phyloP scores from a whole-genome alignment of 2,329 filamentous ascomycete species.

The Pseudogymnoascus sp. region DNA sequence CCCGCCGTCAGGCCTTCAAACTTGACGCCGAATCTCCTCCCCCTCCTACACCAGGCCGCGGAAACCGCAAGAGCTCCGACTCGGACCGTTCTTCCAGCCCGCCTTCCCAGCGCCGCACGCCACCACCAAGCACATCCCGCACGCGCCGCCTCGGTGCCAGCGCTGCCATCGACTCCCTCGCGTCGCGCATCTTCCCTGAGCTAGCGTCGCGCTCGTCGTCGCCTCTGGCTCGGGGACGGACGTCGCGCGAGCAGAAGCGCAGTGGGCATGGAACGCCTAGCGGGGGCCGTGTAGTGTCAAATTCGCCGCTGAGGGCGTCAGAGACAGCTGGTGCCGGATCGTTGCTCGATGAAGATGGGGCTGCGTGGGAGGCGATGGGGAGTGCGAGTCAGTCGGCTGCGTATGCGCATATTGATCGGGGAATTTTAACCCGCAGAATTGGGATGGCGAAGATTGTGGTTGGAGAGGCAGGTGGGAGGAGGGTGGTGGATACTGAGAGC shows the following conservation, averaged over 20 bases:
- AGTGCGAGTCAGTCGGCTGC: slow-evolving; percentile 45
- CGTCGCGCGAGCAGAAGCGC: slow-evolving; percentile 2
- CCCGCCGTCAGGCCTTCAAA: slow-evolving; percentile 56
- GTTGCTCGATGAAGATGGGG: not conserved
- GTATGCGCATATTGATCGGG: slow-evolving; percentile 57
- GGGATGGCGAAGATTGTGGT: slow-evolving; percentile 35
- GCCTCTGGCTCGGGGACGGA: slow-evolving; percentile 14
- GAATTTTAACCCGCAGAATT: slow-evolving; percentile 49
- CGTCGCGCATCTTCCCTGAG: slow-evolving; percentile 55
- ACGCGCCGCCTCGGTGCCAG: not conserved
- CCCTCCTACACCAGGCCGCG: slow-evolving; percentile 27
- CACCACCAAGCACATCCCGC: not conserved
- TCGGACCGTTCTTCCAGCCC: slow-evolving; percentile 22
- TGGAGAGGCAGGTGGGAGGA: not conserved
- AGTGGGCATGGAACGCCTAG: not conserved
- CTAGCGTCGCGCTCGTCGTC: slow-evolving; percentile 25
- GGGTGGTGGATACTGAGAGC: slow-evolving; percentile 11
- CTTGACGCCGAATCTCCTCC: slow-evolving; percentile 44
- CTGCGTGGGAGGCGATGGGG: not conserved
- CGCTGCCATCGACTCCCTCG: slow-evolving; percentile 48
- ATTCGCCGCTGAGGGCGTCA: not conserved
- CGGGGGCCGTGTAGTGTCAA: not conserved
- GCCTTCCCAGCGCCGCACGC: not conserved
- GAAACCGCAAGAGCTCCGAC: slow-evolving; percentile 36
- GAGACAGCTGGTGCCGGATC: not conserved